Evolutionary conservation across 2,329 filamentous ascomycete species (phyloP).

Genomic region (Aspergillus neotritici): DNA sequence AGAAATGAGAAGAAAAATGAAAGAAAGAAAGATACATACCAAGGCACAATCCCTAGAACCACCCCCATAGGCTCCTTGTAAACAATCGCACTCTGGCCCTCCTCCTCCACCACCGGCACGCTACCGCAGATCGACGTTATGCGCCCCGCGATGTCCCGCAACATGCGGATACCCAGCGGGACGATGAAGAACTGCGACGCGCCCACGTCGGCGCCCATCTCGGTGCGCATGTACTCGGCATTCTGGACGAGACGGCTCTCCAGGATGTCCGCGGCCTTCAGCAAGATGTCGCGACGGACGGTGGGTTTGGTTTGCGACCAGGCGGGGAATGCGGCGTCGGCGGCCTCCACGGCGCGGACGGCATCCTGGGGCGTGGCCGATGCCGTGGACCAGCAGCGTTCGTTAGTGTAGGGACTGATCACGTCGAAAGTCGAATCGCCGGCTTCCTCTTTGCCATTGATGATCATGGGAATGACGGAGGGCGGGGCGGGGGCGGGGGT

Average conservation of each 20-base stretch:
- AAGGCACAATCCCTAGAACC: constrained; percentile 70
- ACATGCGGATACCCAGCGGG: constrained; percentile 31
- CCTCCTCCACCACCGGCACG: constrained; percentile 45
- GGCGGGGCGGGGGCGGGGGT: constrained; percentile 5
- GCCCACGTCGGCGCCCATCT: constrained; percentile 47
- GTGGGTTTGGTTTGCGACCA: constrained; percentile 61
- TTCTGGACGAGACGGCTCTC: constrained; percentile 47
- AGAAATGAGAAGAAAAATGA: not conserved
- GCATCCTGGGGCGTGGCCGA: constrained; percentile 44
- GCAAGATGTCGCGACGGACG: constrained; percentile 62
- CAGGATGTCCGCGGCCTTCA: constrained; percentile 60
- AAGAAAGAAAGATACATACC: constrained; percentile 46
- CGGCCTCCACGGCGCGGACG: constrained; percentile 49
- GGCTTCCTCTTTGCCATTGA: constrained; percentile 33
- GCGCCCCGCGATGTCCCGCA: constrained; percentile 48
- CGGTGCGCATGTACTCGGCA: constrained; percentile 50
- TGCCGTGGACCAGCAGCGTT: constrained; percentile 50
- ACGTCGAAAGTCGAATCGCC: constrained; percentile 39
- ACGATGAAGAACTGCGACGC: constrained; percentile 28
- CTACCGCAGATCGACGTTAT: constrained; percentile 43
- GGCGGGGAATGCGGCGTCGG: constrained; percentile 57
- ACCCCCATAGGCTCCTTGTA: constrained; percentile 72
- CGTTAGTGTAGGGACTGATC: constrained; percentile 49
- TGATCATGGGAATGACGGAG: constrained; percentile 32
- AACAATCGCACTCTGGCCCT: constrained; percentile 58